Percentiles rank a stretch among this genome's conserved stretches.
Evolutionary conservation across 768 basidiomycete genomes (phyloP).

Genomic region (Amanita subjunquillea): DNA sequence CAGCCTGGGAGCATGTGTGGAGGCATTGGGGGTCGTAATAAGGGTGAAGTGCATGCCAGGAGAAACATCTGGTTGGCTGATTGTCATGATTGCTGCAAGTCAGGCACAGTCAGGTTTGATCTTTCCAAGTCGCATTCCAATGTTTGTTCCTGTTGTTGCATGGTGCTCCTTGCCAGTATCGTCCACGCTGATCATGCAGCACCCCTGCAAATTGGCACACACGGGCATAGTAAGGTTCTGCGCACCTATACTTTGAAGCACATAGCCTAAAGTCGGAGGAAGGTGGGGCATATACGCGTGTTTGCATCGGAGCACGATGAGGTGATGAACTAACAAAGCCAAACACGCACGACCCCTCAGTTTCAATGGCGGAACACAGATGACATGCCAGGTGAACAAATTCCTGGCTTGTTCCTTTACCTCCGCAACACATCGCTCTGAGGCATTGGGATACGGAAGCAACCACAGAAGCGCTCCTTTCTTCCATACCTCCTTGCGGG

Average conservation of each 20-base stretch:
- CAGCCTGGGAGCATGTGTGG: conserved; percentile 23
- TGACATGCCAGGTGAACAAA: not conserved
- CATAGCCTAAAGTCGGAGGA: no score
- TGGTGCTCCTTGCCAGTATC: not conserved
- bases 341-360: not conserved
- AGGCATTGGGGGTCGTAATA: not conserved
- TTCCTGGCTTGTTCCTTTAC: not conserved
- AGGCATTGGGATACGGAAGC: not conserved
- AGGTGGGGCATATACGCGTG: not conserved
- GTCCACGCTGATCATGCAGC: no score
- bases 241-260: not conserved
- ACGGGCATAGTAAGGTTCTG: not conserved
- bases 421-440: not conserved
- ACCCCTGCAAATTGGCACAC: no score
- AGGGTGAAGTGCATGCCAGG: conserved; percentile 10
- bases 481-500: not conserved
- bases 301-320: not conserved
- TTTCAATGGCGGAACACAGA: conserved; percentile 2
- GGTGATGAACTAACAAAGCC: not conserved
- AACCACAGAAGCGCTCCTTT: not conserved
- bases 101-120: not conserved
- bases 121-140: not conserved
- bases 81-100: not conserved
- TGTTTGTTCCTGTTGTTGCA: not conserved
- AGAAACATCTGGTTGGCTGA: not conserved